Percentiles rank a stretch among this genome's conserved stretches.
Conservation (phyloP, 2,329 filamentous ascomycete species). For the Alternaria sp. region DNA sequence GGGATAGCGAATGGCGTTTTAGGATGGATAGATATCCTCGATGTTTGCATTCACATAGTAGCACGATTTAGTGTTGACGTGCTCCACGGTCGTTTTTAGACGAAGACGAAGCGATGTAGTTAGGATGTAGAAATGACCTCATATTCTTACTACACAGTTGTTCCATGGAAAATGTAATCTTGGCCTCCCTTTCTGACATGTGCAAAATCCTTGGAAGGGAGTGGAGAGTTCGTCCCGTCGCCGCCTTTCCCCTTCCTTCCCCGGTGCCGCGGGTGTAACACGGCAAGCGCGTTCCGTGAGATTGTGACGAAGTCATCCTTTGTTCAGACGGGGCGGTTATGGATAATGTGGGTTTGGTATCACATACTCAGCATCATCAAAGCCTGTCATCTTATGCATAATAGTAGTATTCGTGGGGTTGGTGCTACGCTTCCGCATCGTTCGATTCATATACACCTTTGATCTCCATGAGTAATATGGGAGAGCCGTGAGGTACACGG, state of each 20-base stretch:
- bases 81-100: not conserved
- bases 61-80: not conserved
- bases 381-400: not conserved
- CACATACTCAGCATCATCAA: not conserved
- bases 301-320: not conserved
- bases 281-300: not conserved
- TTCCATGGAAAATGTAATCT: too few species aligned
- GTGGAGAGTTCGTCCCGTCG: too few species aligned
- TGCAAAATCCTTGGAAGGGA: too few species aligned
- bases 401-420: too few species aligned
- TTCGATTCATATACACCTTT: too few species aligned
- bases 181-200: too few species aligned
- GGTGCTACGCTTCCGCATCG: too few species aligned
- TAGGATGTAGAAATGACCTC: not conserved
- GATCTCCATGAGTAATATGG: too few species aligned
- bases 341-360: not conserved
- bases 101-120: not conserved
- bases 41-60: not conserved
- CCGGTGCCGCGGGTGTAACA: not conserved
- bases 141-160: too few species aligned
- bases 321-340: not conserved
- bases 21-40: not conserved
- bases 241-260: not conserved
- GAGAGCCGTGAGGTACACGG: too few species aligned
- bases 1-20: not conserved